Base-by-base conservation (phyloP, 2,329 filamentous ascomycete species). In the Atkinsonella texensis region DNA sequence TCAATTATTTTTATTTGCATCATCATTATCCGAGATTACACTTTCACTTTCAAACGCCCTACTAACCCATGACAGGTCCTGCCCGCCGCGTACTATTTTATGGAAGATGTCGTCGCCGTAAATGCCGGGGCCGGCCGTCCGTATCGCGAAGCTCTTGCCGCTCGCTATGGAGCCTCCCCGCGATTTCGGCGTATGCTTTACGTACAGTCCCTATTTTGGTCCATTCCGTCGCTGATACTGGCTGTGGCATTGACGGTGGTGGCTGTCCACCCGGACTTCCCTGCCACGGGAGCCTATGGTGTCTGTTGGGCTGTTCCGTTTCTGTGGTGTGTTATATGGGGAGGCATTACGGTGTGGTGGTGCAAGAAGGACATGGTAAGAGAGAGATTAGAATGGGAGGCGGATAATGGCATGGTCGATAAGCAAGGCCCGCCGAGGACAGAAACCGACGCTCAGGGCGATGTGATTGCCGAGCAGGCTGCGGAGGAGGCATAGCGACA, bases 41-140 rank as follows among this genome's bases (percentile, higher is more conserved):
- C 20, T 23, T 23, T 23, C 3, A 23, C 20, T 23, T 23, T 3
- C 20, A 5, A 23, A 23, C 28, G 4, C 28, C 28, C 7, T 28
- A 28, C 28, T 28, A 28, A 28, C 28, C 28, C 28, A 28, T 38
- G 6, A 0, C 0, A 70, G 62, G 76, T 84, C 52, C 73, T 76
- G 3, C 83, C 83, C 0, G 75, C 79, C 2, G 72, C 78, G 1
- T 82, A 83, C 57, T 83, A 82, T 48, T 72, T 85, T 32, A 77
- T 85, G 28, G 83, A 86, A 64, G 83, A 86, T 58, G 74, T 84
- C 23, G 74, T 84, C 13, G 81, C 79, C 4, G 83, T 86, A 41
- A 83, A 85, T 59, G 82, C 80, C 18, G 75, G 73, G 3, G 81
- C 79, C 10, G 68, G 68, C n/a, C 63, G 66, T 38, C 68, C 68